Conservation (phyloP, 2,329 filamentous ascomycete genomes). For the Penicillium crustosum region DNA sequence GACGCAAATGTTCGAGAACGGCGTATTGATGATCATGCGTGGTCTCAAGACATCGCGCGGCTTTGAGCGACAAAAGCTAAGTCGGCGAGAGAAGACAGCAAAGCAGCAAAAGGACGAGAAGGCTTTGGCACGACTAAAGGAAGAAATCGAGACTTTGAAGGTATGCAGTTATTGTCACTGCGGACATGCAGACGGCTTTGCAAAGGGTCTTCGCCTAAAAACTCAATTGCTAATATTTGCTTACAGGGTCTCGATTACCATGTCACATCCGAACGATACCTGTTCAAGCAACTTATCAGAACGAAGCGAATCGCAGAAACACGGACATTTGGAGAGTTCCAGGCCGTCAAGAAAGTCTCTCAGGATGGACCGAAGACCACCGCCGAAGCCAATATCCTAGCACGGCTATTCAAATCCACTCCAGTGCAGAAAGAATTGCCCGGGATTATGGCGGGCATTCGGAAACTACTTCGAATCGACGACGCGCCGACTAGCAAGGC, state of each 20-base stretch:
- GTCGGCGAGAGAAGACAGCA: conserved; percentile 58
- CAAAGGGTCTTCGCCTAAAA: neutral
- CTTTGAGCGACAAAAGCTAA: conserved; percentile 64
- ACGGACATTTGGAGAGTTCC: conserved; percentile 47
- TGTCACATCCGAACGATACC: conserved; percentile 52
- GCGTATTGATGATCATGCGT: conserved; percentile 50
- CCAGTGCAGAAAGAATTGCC: conserved; percentile 58
- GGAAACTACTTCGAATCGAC: conserved; percentile 40
- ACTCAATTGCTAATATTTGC: conserved; percentile 6
- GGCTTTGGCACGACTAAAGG: conserved; percentile 48
- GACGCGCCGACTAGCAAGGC: conserved; percentile 22
- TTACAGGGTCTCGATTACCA: conserved; percentile 52
- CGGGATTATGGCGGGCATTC: conserved; percentile 45
- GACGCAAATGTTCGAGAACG: conserved; percentile 50
- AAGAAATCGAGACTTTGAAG: conserved; percentile 60
- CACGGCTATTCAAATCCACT: conserved; percentile 59
- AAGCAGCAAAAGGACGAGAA: conserved; percentile 44
- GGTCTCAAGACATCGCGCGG: conserved; percentile 60
- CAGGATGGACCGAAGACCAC: conserved; percentile 43
- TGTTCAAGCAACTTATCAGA: conserved; percentile 57
- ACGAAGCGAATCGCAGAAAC: conserved; percentile 58
- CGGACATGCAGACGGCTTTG: neutral
- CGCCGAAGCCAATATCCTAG: conserved; percentile 58
- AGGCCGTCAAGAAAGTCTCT: conserved; percentile 39
- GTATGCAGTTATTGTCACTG: conserved; percentile 30